Evolutionary conservation across 2,329 filamentous ascomycete genomes (phyloP), one percentile per base, ranked within the genome.

Genomic region (Aspergillus hiratsukae): DNA sequence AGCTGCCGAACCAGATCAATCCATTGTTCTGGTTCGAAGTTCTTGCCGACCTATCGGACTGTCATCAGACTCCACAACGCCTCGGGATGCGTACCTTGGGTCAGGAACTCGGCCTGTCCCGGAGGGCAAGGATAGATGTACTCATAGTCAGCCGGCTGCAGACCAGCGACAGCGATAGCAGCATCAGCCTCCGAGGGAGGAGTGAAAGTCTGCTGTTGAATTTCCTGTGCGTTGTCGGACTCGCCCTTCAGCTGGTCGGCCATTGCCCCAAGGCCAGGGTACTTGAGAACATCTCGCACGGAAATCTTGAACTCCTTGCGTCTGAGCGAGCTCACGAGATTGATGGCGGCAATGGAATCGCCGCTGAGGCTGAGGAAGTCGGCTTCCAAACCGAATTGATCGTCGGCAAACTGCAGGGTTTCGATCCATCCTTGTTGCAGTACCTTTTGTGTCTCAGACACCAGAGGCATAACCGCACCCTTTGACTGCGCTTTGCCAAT

Each of bases 1-100:
- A 61, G 53, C 21, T 41, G 35, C 11, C 51, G 55, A 4, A 57
- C 58, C 11, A 61, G 54, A 21, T 54, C 50, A 17, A 64, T 56
- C 48, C 63, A 60, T 17, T 58, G 45, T n/a, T 61, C 54, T 7
- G 58, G 46, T 40, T 64, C 52, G 40, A 55, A 46, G n/a, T 50
- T 8, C 7, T 25, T 4, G 28, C 27, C 48, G 41, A n/a, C 41
- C 11, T 19, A 6, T 27, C 17, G 17, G 28, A 23, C 10, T 14
- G 21, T 23, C 35, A 29, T 17, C 46, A 54, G 35, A 25, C 53
- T 27, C 53, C 46, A 49, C 17, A 54, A 29, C 10, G 51, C 41
- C n/a, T 52, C 51, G 4, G 51, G 37, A 31, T 45, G 51, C 1
- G 51, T 41, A 14, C 51, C 51, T 23, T 52, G 41, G 17, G 51